phyloP scores from a whole-genome alignment of 1,284 basidiomycete species.

The Ceratobasidium sp. region DNA sequence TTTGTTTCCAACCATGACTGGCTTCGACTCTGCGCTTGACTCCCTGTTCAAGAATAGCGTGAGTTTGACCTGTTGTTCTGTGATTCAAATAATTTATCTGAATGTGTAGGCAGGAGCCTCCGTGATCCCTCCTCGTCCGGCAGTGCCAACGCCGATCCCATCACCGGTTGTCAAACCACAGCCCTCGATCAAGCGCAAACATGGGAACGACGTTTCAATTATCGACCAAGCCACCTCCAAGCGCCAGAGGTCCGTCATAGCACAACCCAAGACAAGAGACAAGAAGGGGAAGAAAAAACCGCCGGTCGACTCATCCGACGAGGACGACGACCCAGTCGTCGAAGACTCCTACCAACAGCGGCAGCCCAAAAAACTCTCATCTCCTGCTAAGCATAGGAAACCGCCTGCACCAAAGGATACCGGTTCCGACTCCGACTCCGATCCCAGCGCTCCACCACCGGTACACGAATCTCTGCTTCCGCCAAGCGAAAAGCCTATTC shows the following conservation, averaged over 20 bases:
- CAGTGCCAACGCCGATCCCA: constrained; percentile 28
- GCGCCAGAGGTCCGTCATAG: constrained; percentile 12
- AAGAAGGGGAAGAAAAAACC: constrained; percentile 17
- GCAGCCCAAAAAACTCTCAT: constrained; percentile 48
- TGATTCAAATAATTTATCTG: not conserved
- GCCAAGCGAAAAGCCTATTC: constrained; percentile 51
- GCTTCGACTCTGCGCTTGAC: constrained; percentile 56
- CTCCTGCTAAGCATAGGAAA: constrained; percentile 8
- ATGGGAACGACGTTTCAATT: constrained; percentile 30
- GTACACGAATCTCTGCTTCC: constrained; percentile 58
- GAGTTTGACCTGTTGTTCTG: constrained; percentile 48
- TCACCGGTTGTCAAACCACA: constrained; percentile 6
- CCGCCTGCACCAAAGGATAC: not conserved
- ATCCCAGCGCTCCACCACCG: constrained; percentile 51
- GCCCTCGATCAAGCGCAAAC: constrained; percentile 41
- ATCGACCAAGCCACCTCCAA: constrained; percentile 15
- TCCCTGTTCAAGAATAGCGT: constrained; percentile 60
- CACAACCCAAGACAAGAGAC: constrained; percentile 37
- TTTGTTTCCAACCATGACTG: constrained; percentile 16
- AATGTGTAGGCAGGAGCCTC: constrained; percentile 28
- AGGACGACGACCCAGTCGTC: constrained; percentile 40
- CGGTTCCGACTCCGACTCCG: constrained; percentile 50
- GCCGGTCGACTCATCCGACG: constrained; percentile 15
- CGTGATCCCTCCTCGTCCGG: constrained; percentile 46
- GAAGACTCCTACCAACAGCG: constrained; percentile 47